phyloP scores from a whole-genome alignment of 2,329 filamentous ascomycete genomes.

The Ophiostoma piceae region DNA sequence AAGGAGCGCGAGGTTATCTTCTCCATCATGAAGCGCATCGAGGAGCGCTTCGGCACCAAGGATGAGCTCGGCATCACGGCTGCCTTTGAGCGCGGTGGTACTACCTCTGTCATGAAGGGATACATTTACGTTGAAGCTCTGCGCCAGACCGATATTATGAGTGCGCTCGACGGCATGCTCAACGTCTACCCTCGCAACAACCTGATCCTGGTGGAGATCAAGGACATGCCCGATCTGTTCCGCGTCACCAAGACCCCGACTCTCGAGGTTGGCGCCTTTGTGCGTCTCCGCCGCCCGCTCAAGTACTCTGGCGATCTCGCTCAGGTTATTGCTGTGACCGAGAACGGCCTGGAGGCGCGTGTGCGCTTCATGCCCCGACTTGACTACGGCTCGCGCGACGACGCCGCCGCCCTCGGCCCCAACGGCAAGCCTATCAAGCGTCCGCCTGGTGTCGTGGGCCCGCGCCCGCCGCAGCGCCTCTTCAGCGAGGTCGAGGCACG shows the following conservation, averaged over 20 bases:
- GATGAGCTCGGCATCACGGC: conserved; percentile 80
- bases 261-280: conserved; percentile 83
- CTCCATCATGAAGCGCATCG: conserved; percentile 79
- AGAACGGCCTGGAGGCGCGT: conserved; percentile 82
- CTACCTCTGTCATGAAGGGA: conserved; percentile 77
- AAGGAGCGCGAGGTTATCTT: conserved; percentile 92
- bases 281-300: conserved; percentile 72
- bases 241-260: conserved; percentile 81
- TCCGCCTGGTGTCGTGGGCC: conserved; percentile 50
- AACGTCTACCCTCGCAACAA: conserved; percentile 87
- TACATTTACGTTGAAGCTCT: conserved; percentile 93
- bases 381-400: conserved; percentile 85
- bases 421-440: conserved; percentile 78
- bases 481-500: conserved; percentile 92
- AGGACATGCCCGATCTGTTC: conserved; percentile 96
- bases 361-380: conserved; percentile 85
- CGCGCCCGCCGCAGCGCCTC: conserved; percentile 76
- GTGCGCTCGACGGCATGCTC: conserved; percentile 74
- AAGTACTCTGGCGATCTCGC: conserved; percentile 87
- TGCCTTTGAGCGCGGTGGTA: conserved; percentile 80
- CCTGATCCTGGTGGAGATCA: conserved; percentile 84
- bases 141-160: conserved; percentile 77
- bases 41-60: conserved; percentile 72
- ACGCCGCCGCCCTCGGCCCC: conserved; percentile 46
- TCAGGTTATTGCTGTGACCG: conserved; percentile 85